Evolutionary conservation across 352 stramenopile species (phyloP).

Genomic region (Pythium pyrilobum): DNA sequence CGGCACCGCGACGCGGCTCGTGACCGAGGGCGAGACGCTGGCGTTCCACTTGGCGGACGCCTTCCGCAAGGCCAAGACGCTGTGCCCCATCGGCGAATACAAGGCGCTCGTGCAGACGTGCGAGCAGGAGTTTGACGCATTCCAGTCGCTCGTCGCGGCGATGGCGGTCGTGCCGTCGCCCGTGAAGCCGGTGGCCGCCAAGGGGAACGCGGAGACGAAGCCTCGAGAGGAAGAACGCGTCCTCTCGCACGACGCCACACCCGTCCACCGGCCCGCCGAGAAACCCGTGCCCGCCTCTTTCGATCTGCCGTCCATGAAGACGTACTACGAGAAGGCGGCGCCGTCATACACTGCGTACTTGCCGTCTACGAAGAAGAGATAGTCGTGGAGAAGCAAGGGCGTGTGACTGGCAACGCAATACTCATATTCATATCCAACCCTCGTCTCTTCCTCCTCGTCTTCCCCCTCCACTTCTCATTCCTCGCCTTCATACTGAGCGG

Average conservation of each 20-base stretch:
- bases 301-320: slow-evolving; percentile 70
- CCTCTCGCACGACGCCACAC: neutral
- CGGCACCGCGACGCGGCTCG: slow-evolving; percentile 24
- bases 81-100: slow-evolving; percentile 35
- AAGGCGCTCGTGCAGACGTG: slow-evolving; percentile 38
- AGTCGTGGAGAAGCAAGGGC: too few species aligned
- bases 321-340: slow-evolving; percentile 50
- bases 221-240: slow-evolving; percentile 2
- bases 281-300: slow-evolving; percentile 15
- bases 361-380: slow-evolving; percentile 11
- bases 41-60: slow-evolving; percentile 30
- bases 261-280: neutral
- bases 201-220: neutral
- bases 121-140: slow-evolving; percentile 30
- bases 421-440: slow-evolving; percentile 13
- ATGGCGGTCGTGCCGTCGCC: slow-evolving; percentile 18
- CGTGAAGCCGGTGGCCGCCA: neutral
- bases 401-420: slow-evolving; percentile 16
- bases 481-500: slow-evolving; percentile 18
- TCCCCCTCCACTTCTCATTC: too few species aligned
- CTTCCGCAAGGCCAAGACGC: slow-evolving; percentile 33
- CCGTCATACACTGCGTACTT: slow-evolving; percentile 62
- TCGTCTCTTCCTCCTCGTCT: too few species aligned
- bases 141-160: slow-evolving; percentile 30
- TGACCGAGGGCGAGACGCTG: slow-evolving; percentile 37